These are phyloP conservation scores for Tuber magnatum DNA, from an alignment of 495 filamentous ascomycete species.

Conservation along the genomic window DNA sequence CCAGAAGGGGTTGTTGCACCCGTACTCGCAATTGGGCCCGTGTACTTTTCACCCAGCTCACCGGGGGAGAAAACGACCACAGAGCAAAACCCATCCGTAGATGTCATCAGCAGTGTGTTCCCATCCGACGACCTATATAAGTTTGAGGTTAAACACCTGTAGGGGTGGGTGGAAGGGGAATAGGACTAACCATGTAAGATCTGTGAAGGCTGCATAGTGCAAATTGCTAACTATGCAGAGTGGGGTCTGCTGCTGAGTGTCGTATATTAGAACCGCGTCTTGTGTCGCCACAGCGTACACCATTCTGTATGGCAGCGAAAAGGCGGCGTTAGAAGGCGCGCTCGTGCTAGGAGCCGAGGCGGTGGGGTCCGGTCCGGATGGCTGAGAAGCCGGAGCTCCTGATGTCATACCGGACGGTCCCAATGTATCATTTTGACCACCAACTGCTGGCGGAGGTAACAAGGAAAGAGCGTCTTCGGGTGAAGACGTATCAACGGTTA, in stretches of 20 bases:
- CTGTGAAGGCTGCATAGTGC: conserved; percentile 95
- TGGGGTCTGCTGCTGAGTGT: conserved; percentile 92
- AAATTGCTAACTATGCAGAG: conserved; percentile 91
- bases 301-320: conserved; percentile 83
- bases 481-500: conserved; percentile 89
- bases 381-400: conserved; percentile 47
- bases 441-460: conserved; percentile 65
- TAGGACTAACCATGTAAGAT: conserved; percentile 75
- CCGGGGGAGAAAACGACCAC: conserved; percentile 73
- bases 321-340: conserved; percentile 58
- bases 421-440: conserved; percentile 59
- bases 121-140: conserved; percentile 81
- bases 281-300: conserved; percentile 97
- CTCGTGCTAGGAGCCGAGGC: conserved; percentile 51
- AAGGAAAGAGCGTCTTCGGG: conserved; percentile 73
- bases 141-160: conserved; percentile 35
- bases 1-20: conserved; percentile 46
- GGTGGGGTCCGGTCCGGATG: conserved; percentile 44
- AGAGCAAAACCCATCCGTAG: conserved; percentile 96
- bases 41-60: conserved; percentile 82
- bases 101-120: conserved; percentile 84
- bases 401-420: conserved; percentile 63
- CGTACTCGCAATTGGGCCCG: conserved; percentile 49
- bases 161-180: conserved; percentile 2
- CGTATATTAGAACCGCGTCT: conserved; percentile 91